These are phyloP conservation scores for Epicoccum nigrum DNA, from an alignment of 2,329 filamentous ascomycete genomes.

Conservation along the genomic window DNA sequence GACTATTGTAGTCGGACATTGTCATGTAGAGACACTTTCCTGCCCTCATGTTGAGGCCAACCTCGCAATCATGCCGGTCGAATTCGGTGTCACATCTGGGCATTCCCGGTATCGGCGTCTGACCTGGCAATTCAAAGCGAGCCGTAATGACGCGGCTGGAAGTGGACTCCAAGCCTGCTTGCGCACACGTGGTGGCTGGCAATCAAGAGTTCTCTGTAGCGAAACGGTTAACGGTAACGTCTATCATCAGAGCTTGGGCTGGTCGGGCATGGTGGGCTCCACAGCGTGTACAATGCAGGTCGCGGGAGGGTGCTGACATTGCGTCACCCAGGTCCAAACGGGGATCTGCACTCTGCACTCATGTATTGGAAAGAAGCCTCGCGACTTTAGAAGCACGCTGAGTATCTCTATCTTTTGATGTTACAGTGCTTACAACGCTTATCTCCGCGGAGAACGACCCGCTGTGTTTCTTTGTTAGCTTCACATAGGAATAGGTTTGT, in stretches of 20 bases:
- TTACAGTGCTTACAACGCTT: too few relatives aligned
- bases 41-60: slow-evolving; percentile 4
- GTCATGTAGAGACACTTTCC: background rate
- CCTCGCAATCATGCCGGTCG: slow-evolving; percentile 7
- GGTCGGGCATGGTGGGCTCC: background rate
- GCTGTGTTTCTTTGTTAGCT: too few relatives aligned
- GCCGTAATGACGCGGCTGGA: background rate
- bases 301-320: background rate
- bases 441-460: too few relatives aligned
- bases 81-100: background rate
- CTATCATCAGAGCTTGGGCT: background rate
- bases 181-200: background rate
- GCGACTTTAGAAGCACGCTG: too few relatives aligned
- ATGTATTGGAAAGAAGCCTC: too few relatives aligned
- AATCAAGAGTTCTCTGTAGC: background rate
- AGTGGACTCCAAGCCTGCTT: background rate
- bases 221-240: background rate
- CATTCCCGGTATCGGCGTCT: slow-evolving; percentile 10
- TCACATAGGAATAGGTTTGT: too few relatives aligned
- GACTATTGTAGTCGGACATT: slow-evolving; percentile 4
- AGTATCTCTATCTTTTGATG: too few relatives aligned
- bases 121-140: background rate
- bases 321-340: background rate
- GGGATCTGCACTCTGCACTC: too few relatives aligned
- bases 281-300: background rate